A percentile compares a stretch with the other conserved stretches of the same genome.
phyloP scores from a whole-genome alignment of 2,329 filamentous ascomycete species.

The Karstenula rhodostoma region DNA sequence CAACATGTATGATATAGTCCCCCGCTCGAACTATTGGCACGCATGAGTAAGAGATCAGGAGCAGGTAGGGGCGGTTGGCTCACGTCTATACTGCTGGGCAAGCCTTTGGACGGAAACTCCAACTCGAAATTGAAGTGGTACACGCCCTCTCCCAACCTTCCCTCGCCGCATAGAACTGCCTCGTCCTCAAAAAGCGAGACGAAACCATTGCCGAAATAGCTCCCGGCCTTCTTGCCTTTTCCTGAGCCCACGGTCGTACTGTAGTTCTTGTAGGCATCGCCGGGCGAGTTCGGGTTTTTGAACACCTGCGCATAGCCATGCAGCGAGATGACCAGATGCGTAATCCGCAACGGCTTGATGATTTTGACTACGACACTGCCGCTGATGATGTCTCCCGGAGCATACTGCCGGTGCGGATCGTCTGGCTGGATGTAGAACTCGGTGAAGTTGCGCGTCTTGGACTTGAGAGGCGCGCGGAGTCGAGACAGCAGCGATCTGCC shows the following conservation, averaged over 20 bases:
- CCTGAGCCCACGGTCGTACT: slow-evolving; percentile 62
- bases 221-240: slow-evolving; percentile 59
- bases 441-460: slow-evolving; percentile 70
- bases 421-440: slow-evolving; percentile 81
- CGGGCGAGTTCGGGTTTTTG: slow-evolving; percentile 71
- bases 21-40: slow-evolving; percentile 83
- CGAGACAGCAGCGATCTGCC: slow-evolving; percentile 58
- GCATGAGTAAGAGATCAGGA: slow-evolving; percentile 27
- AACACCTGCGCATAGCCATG: slow-evolving; percentile 83
- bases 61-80: slow-evolving; percentile 45
- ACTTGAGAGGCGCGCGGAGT: slow-evolving; percentile 64
- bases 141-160: slow-evolving; percentile 74
- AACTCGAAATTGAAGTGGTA: slow-evolving; percentile 84
- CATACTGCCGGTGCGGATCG: slow-evolving; percentile 80
- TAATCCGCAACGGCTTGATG: slow-evolving; percentile 77
- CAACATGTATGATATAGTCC: slow-evolving; percentile 89
- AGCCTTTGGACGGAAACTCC: slow-evolving; percentile 70
- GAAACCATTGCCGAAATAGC: slow-evolving; percentile 77
- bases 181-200: slow-evolving; percentile 86
- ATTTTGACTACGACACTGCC: slow-evolving; percentile 77
- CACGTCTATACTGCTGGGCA: slow-evolving; percentile 96
- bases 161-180: slow-evolving; percentile 79
- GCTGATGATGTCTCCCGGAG: slow-evolving; percentile 75
- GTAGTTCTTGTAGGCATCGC: slow-evolving; percentile 60
- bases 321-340: slow-evolving; percentile 79